Percentiles rank a stretch among this genome's conserved stretches.
Evolutionary conservation across 2,329 filamentous ascomycete genomes (phyloP).

Genomic region (Neofusicoccum umdonicola): DNA sequence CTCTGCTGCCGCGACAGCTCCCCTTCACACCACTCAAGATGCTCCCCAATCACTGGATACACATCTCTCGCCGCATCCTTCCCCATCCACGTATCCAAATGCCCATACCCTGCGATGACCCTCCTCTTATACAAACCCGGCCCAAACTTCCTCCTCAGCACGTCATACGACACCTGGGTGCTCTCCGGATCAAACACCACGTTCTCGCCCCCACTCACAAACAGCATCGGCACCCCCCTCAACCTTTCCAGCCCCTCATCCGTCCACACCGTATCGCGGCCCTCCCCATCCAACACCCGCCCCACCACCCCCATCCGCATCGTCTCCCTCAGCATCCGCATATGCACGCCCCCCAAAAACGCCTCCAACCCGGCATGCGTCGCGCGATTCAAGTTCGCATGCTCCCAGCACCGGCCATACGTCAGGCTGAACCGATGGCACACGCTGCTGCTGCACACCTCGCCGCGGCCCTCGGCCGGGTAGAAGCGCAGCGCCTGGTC

Average conservation of each 20-base stretch:
- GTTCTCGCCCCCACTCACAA: constrained; percentile 36
- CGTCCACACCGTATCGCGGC: constrained; percentile 16
- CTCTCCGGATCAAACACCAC: constrained; percentile 55
- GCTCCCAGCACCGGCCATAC: constrained; percentile 63
- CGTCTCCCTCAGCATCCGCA: constrained; percentile 56
- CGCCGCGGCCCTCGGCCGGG: constrained; percentile 49
- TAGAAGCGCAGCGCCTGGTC: constrained; percentile 57
- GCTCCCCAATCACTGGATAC: background rate
- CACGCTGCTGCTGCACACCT: constrained; percentile 60
- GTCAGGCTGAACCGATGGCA: constrained; percentile 61
- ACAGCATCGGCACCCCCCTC: constrained; percentile 20
- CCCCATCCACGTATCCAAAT: constrained; percentile 16
- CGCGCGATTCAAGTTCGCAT: constrained; percentile 63
- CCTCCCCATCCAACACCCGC: constrained; percentile 4
- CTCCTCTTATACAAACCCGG: constrained; percentile 49
- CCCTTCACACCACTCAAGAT: background rate
- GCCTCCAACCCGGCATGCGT: constrained; percentile 62
- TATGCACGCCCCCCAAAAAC: constrained; percentile 63
- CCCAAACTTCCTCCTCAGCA: constrained; percentile 54
- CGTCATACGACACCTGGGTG: constrained; percentile 55
- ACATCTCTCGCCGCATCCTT: background rate
- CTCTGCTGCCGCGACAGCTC: no score
- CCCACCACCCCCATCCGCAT: constrained; percentile 51
- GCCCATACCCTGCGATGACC: constrained; percentile 46
- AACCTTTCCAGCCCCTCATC: constrained; percentile 19